These are phyloP conservation scores for Ophiostoma ulmi DNA, from an alignment of 2,329 filamentous ascomycete species.

Conservation along the genomic window DNA sequence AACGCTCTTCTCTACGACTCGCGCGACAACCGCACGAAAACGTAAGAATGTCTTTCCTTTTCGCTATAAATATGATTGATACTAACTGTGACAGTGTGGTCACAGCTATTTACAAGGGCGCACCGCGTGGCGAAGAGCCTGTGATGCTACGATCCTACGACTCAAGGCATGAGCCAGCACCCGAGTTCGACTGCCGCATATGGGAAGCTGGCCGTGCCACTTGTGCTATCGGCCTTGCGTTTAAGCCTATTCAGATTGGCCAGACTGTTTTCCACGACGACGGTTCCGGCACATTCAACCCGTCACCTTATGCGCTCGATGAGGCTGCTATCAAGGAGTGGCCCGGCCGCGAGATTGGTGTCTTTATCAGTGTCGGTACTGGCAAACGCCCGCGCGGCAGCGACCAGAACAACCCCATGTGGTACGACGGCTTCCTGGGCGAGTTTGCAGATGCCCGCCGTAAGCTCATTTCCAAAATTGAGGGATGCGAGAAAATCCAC, in stretches of 20 bases:
- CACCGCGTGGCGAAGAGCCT: slow-evolving; percentile 60
- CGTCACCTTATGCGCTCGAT: slow-evolving; percentile 75
- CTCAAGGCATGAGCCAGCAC: slow-evolving; percentile 81
- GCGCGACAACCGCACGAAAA: slow-evolving; percentile 81
- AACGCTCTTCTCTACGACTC: slow-evolving; percentile 84
- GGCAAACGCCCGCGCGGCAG: slow-evolving; percentile 67
- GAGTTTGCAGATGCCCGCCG: slow-evolving; percentile 87
- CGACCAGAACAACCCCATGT: slow-evolving; percentile 68
- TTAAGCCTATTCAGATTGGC: slow-evolving; percentile 91
- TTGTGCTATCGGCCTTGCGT: slow-evolving; percentile 81
- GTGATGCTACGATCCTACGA: slow-evolving; percentile 88
- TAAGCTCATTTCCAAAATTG: slow-evolving; percentile 83
- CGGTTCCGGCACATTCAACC: slow-evolving; percentile 86
- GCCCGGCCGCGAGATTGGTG: slow-evolving; percentile 86
- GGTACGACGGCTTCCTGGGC: slow-evolving; percentile 92
- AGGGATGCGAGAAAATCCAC: slow-evolving; percentile 89
- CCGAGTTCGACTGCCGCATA: slow-evolving; percentile 89
- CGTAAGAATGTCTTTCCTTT: slow-evolving; percentile 44
- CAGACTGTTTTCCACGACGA: slow-evolving; percentile 94
- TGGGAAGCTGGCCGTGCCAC: slow-evolving; percentile 98
- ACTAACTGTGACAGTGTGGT: slow-evolving; percentile 58
- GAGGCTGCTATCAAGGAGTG: slow-evolving; percentile 91
- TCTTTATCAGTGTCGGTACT: slow-evolving; percentile 91
- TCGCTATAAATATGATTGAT: background rate
- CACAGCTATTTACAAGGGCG: slow-evolving; percentile 85